Base-by-base conservation (phyloP, 768 basidiomycete genomes). In the Kwoniella mangroviensis region DNA sequence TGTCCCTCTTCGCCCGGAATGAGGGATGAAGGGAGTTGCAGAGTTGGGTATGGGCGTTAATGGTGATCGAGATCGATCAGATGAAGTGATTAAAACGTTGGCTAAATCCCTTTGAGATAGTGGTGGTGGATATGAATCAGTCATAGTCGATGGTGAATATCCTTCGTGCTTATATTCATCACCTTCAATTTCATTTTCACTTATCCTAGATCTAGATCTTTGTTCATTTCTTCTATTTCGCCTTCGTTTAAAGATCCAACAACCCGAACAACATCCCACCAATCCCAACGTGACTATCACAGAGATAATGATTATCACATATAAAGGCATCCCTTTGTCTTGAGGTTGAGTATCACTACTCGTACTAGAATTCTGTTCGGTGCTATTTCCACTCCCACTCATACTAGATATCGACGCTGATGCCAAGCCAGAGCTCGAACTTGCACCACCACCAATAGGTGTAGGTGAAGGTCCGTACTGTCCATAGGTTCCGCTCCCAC, bases 81-180 rank as follows among this genome's bases (percentile, higher is more conserved):
- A 59, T 49, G n/a, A 24, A 15, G 49, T 21, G 10, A 69, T 26
- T 2, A 69, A 22, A 17, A 63, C 22, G 40, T 69, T 52, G 21
- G 43, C 24, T 24, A 69, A 42, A 26, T 69, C 68, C 22, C 61
- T 26, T 40, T 63, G 68, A 13, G 68, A 69, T 12, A 69, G 24
- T 45, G 56, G 15, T 34, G 57, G 22, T 51, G 58, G 45, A 45
- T n/a, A 56, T 43, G 54, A 7, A 21, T 15, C 19, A 21, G 57
- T 28, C 45, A 34, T 17, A 15, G 66, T 24, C 3, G 49, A 52
- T 6, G 67, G 52, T 54, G 22, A 64, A 53, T 51, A 52, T 63
- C 57, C n/a, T 17, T 58, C 52, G n/a, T 49, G 60, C 10, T 52
- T 52, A 40, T 62, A 11, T 41, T 57, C 62, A 60, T 62, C 52